A percentile compares a stretch with the other conserved stretches of the same genome.
These are phyloP conservation scores for Corymbia maculata DNA, from an alignment of 345 rosid genomes.

Conservation along the genomic window DNA sequence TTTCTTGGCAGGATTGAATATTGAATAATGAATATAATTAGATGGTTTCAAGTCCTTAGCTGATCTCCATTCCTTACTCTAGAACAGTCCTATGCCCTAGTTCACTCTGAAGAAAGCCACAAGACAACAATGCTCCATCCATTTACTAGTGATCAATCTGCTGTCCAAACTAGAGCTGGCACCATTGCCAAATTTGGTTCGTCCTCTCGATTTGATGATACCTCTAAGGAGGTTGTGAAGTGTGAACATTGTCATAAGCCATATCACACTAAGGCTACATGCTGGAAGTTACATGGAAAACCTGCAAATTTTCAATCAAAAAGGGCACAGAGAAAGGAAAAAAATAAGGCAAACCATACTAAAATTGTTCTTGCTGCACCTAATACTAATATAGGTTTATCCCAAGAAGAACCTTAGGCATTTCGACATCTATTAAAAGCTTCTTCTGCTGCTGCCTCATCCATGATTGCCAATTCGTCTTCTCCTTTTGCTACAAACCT, in stretches of 20 bases:
- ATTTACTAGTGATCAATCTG: background rate
- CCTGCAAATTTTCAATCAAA: background rate
- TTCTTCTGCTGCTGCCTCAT: background rate
- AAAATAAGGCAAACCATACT: background rate
- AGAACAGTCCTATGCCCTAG: background rate
- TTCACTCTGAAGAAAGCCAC: background rate
- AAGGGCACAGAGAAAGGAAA: background rate
- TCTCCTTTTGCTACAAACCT: background rate
- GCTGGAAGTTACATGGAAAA: background rate
- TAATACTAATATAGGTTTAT: background rate
- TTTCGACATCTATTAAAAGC: background rate
- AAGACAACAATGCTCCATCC: background rate
- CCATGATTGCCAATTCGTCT: background rate
- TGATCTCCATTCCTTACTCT: background rate
- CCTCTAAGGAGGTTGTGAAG: background rate
- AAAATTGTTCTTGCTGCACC: background rate
- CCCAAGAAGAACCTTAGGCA: background rate
- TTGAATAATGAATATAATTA: too few species aligned
- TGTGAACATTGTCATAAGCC: background rate
- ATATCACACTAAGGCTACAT: background rate
- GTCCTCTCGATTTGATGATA: too few species aligned
- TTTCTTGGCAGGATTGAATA: background rate
- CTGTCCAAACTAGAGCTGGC: background rate
- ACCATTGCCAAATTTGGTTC: too few species aligned
- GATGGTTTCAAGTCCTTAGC: background rate